Evolutionary conservation across 2,329 filamentous ascomycete genomes (phyloP).

Genomic region (Cladosporium velox): DNA sequence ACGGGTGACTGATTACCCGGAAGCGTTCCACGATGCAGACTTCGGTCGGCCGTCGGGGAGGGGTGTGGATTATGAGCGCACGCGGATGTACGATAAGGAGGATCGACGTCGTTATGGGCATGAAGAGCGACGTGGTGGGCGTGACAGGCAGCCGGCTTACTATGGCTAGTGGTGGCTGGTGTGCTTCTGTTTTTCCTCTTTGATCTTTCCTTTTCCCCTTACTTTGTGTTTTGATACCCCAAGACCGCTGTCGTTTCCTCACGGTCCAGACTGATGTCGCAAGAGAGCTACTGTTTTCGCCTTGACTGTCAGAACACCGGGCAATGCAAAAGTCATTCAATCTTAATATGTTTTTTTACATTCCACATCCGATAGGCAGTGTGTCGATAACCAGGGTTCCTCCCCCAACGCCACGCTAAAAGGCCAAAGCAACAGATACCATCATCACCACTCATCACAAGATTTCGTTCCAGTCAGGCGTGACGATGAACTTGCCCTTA

Average conservation of each 20-base stretch:
- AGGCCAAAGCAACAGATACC: conserved; percentile 2
- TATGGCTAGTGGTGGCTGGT: background rate
- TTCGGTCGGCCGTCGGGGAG: background rate
- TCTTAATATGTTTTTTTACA: background rate
- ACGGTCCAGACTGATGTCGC: conserved; percentile 6
- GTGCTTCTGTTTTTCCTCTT: background rate
- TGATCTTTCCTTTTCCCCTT: background rate
- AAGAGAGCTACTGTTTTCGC: background rate
- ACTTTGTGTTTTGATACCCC: conserved; percentile 1
- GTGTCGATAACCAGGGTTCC: background rate
- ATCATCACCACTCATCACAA: conserved; percentile 32
- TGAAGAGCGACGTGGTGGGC: background rate
- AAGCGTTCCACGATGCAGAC: background rate
- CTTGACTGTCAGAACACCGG: background rate
- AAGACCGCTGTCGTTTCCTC: conserved; percentile 4
- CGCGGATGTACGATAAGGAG: background rate
- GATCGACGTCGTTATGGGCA: background rate
- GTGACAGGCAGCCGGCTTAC: background rate
- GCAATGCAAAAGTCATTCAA: conserved; percentile 4
- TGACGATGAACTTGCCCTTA: conserved; percentile 65
- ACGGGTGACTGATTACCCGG: background rate
- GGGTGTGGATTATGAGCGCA: background rate
- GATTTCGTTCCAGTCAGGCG: conserved; percentile 61
- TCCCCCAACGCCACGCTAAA: conserved; percentile 22
- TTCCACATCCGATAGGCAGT: background rate